These are phyloP conservation scores for Coemansia sp. DNA, from an alignment of 192 early-diverging fungal species.

Conservation along the genomic window DNA sequence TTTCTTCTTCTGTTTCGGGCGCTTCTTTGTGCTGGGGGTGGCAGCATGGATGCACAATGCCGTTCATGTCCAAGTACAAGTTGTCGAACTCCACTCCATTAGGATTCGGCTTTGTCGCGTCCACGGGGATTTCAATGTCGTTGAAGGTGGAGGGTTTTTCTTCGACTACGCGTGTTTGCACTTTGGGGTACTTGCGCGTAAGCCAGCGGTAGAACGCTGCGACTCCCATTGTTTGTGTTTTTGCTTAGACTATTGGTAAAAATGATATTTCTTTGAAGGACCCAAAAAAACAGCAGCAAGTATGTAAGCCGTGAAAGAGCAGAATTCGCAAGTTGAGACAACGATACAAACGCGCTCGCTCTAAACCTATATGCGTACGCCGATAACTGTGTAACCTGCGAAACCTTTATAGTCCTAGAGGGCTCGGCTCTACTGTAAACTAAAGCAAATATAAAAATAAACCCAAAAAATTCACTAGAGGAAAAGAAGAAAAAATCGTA, in stretches of 20 bases:
- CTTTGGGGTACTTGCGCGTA: conserved; percentile 72
- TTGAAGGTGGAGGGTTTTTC: conserved; percentile 65
- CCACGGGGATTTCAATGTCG: conserved; percentile 78
- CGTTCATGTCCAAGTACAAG: conserved; percentile 99
- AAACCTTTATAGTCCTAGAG: too few species aligned
- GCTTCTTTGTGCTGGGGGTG: conserved; percentile 64
- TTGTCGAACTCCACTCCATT: conserved; percentile 94
- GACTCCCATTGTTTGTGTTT: conserved; percentile 64
- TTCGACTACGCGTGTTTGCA: conserved; percentile 68
- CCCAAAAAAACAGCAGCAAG: too few species aligned
- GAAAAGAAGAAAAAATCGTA: neutral
- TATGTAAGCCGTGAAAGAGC: too few species aligned
- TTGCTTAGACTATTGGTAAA: neutral
- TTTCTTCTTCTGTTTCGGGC: conserved; percentile 84
- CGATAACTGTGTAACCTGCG: too few species aligned
- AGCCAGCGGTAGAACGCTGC: conserved; percentile 82
- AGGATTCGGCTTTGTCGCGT: conserved; percentile 85
- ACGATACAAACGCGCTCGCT: too few species aligned
- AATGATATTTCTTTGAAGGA: neutral
- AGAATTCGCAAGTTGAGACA: too few species aligned
- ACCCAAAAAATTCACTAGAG: neutral
- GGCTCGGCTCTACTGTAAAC: too few species aligned
- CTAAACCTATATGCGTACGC: too few species aligned
- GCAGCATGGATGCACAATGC: conserved; percentile 86
- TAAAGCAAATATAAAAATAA: too few species aligned